Percentiles rank a stretch among this genome's conserved stretches.
These are phyloP conservation scores for Cladosporium sp. DNA, from an alignment of 2,329 filamentous ascomycete species.

Conservation along the genomic window DNA sequence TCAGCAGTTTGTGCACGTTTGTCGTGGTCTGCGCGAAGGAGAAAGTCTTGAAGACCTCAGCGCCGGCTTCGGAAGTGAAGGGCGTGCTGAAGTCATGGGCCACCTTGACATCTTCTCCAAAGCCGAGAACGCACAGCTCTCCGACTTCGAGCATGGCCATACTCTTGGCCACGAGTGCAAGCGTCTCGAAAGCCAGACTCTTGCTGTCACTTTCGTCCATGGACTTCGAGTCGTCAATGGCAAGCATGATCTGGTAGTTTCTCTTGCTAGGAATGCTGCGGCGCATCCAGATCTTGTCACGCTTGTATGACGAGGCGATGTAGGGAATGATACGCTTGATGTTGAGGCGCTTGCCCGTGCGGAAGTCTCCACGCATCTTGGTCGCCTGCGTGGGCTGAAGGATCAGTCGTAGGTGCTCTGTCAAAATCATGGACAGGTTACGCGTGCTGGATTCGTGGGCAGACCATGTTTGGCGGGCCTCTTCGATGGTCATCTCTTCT, in stretches of 20 bases:
- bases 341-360: conserved; percentile 95
- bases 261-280: conserved; percentile 87
- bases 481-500: conserved; percentile 32
- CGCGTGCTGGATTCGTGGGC: conserved; percentile 81
- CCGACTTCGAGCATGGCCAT: conserved; percentile 92
- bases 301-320: conserved; percentile 96
- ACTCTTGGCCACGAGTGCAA: conserved; percentile 83
- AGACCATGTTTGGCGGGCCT: conserved; percentile 74
- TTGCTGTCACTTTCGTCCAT: conserved; percentile 83
- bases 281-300: conserved; percentile 99
- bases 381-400: conserved; percentile 91
- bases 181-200: conserved; percentile 82
- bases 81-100: conserved; percentile 82
- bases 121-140: conserved; percentile 85
- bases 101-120: conserved; percentile 77
- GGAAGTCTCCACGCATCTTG: conserved; percentile 93
- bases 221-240: conserved; percentile 89
- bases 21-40: conserved; percentile 81
- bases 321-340: conserved; percentile 99
- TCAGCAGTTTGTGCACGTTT: conserved; percentile 74
- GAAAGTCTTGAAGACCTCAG: conserved; percentile 79
- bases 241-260: conserved; percentile 94
- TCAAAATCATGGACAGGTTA: conserved; percentile 79
- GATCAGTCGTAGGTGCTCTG: conserved; percentile 92
- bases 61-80: conserved; percentile 76